Conservation (phyloP, 2,329 filamentous ascomycete genomes). For the Cladosporium sphaerospermum region DNA sequence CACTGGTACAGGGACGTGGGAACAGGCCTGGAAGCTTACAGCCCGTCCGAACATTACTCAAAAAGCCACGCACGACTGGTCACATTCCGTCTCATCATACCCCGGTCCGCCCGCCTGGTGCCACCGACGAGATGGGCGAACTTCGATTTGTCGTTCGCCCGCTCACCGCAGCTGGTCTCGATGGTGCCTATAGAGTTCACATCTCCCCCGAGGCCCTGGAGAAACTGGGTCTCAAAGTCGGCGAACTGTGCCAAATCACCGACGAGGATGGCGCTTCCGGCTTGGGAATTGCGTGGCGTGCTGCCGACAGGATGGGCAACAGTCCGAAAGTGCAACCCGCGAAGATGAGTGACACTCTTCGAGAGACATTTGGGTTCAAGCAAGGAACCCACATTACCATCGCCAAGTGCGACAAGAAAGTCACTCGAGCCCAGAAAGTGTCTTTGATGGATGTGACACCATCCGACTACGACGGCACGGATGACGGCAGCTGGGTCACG, state of each 20-base stretch:
- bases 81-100: no score
- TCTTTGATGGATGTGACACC: constrained; percentile 54
- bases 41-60: no score
- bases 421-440: constrained; percentile 53
- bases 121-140: background rate
- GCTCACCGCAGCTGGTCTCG: constrained; percentile 33
- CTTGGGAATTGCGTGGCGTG: constrained; percentile 58
- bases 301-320: constrained; percentile 42
- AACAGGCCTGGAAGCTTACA: no score
- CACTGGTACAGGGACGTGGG: no score
- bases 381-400: constrained; percentile 65
- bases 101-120: no score
- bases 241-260: constrained; percentile 52
- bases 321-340: constrained; percentile 60
- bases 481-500: constrained; percentile 32
- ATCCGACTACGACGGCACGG: constrained; percentile 20
- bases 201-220: constrained; percentile 52
- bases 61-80: no score
- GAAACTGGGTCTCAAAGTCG: constrained; percentile 49
- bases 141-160: constrained; percentile 48
- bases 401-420: constrained; percentile 43
- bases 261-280: constrained; percentile 40
- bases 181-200: constrained; percentile 55
- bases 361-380: constrained; percentile 65
- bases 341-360: constrained; percentile 68